Conservation (phyloP, 106 monocot species). For the Dendrobium catenatum region DNA sequence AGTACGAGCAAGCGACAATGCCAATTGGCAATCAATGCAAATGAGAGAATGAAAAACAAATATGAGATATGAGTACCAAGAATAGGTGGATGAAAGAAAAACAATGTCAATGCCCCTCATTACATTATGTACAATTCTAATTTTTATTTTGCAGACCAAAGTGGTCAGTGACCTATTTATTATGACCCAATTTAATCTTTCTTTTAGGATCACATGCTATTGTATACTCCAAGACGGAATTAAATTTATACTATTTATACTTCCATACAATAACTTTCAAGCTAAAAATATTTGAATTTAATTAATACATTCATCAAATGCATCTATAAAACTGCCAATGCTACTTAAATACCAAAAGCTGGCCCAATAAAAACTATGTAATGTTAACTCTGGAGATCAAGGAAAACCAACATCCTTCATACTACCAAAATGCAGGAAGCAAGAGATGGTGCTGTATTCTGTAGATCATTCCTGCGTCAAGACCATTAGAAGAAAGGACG, state of each 20-base stretch:
- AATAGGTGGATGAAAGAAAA: neutral
- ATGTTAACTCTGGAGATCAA: constrained; percentile 2
- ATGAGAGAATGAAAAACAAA: neutral
- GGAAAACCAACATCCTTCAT: constrained; percentile 35
- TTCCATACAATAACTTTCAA: neutral
- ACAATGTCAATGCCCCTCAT: neutral
- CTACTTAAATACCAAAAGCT: neutral
- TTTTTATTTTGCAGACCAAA: neutral
- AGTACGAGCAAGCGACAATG: neutral
- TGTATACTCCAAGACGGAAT: neutral
- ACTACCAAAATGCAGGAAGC: constrained; percentile 89
- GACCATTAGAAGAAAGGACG: constrained; percentile 14
- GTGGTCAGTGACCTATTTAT: neutral
- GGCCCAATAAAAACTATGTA: neutral
- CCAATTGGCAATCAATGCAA: neutral
- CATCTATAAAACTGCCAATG: neutral
- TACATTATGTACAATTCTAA: neutral
- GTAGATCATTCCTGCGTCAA: constrained; percentile 71
- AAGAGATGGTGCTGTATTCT: constrained; percentile 89
- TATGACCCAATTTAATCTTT: neutral
- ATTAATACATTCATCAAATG: neutral
- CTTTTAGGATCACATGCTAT: neutral
- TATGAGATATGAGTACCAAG: neutral
- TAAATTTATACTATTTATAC: neutral
- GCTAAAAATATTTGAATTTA: neutral